Base-by-base conservation (phyloP, 1,284 basidiomycete species). In the Takashimella koratensis region DNA sequence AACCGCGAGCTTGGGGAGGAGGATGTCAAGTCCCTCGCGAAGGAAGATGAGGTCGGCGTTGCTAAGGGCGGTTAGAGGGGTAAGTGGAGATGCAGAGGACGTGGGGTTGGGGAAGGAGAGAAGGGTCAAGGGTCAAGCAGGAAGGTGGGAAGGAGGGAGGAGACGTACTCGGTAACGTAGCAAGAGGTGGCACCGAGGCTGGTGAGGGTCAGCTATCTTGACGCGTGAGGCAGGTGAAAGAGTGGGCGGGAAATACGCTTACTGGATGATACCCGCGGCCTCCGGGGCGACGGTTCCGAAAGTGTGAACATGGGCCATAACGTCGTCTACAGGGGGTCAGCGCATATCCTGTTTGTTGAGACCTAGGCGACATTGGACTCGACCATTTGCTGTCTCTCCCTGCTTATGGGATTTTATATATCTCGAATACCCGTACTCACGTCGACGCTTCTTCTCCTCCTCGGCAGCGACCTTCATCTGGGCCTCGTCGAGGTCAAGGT, bases 271-370 rank as follows among this genome's bases (percentile, higher is more conserved):
- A 13, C 92, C 90, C 10, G 95, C 95, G 13, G 95, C 95, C 44
- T 91, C 88, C 13, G 96, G 96, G 1, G 92, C 93, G 54, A 96
- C 88, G 26, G 82, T 82, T 11, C 95, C 95, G 74, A 97, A 98
- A 8, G 92, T 95, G 77, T 98, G 92, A 41, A 98, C 95, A 75
- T 98, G 95, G 0, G 95, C 95, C 95, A 98, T 98, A 49, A 98
- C 94, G 77, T 98, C 95, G 78, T 98, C 74, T 76, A 49, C 10
- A 46, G 10, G 3, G 13, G 20, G 48, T 54, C 44, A 59, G 54
- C 39, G 21, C 4, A n/a, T n/a, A n/a, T n/a, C n/a, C n/a, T 19
- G 21, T 36, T 4, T n/a, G 36, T 39, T 39, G 36, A 10, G 36
- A 10, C 10, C 36, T n/a, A 10, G 36, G n/a, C 10, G 36, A 10